Evolutionary conservation across 1,284 basidiomycete species (phyloP).

Genomic region (Ganoderma meredithae): DNA sequence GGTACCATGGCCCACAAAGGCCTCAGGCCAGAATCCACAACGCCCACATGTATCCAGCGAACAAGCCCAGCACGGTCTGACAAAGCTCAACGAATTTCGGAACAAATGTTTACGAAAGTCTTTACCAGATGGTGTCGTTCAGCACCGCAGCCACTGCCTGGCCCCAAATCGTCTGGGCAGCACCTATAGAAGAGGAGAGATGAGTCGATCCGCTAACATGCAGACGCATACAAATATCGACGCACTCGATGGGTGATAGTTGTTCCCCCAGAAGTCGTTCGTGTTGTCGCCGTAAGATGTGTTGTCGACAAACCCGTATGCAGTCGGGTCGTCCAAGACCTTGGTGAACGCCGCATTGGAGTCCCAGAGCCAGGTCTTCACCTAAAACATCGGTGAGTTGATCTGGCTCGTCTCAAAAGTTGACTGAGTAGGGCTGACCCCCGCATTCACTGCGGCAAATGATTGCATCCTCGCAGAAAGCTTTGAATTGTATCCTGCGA

Average conservation of each 20-base stretch:
- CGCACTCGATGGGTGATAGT: conserved; percentile 29
- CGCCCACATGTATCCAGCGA: not conserved
- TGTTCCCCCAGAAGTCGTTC: conserved; percentile 60
- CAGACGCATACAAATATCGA: not conserved
- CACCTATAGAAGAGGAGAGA: conserved; percentile 17
- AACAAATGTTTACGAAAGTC: not conserved
- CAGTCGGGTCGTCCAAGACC: conserved; percentile 55
- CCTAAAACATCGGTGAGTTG: conserved; percentile 40
- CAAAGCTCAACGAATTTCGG: not conserved
- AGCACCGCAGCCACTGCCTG: conserved; percentile 33
- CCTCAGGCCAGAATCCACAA: not conserved
- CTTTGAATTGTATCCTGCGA: conserved; percentile 58
- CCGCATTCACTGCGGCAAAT: conserved; percentile 49
- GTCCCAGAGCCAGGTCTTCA: conserved; percentile 59
- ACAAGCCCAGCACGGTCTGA: too few species aligned
- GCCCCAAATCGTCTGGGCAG: conserved; percentile 39
- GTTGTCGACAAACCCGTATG: conserved; percentile 61
- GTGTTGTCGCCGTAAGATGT: conserved; percentile 53
- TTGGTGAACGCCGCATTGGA: conserved; percentile 58
- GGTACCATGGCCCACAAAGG: not conserved
- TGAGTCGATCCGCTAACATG: not conserved
- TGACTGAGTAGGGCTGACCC: not conserved
- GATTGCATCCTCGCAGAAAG: conserved; percentile 48
- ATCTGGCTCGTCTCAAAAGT: too few species aligned
- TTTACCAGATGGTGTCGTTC: conserved; percentile 9